Evolutionary conservation across 2,329 filamentous ascomycete genomes (phyloP), one percentile per base, ranked within the genome.

Genomic region (Alternaria novae-zelandiae): DNA sequence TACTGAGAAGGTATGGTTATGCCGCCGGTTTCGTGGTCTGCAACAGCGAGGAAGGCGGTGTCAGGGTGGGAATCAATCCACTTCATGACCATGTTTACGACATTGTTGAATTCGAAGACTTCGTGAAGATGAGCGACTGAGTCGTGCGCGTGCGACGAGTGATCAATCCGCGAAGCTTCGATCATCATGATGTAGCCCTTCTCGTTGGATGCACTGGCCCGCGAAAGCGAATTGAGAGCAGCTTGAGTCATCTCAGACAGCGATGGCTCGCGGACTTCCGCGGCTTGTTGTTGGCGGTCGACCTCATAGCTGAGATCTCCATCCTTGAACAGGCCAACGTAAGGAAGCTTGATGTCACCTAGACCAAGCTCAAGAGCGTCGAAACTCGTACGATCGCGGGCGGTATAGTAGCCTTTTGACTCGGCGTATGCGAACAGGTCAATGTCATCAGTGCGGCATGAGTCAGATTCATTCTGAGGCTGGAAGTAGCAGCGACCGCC

Each of bases 401-500:
- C 75, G 21, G 81, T 75, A 15, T 73, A 74, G 69, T 77, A 82
- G 7, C 80, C 80, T 41, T 77, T 72, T 30, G 69, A 36, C 32
- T 70, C 66, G 4, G 81, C 80, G 54, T 77, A 78, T 10, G 65
- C 72, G 46, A 82, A 75, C 8, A 80, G 76, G 60, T 82, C 78
- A 23, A 79, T 66, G 26, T 78, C 72, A 58, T 82, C 81, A 12
- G 70, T 66, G 25, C 80, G 75, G 71, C 81, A 82, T 12, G 79
- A 81, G 5, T 69, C 72, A 8, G 72, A 61, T 45, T 79, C 78
- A 6, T 75, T 78, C 15, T 76, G 68, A 10, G 81, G 81, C 62
- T 80, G 80, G 74, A 81, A 82, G 68, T 79, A 81, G 69, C 81
- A 82, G 36, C 75, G 74, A 17, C 81, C 81, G 13, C 81, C 81